These are phyloP conservation scores for Clitoria ternatea DNA, from an alignment of 306 rosid species.

Conservation along the genomic window DNA sequence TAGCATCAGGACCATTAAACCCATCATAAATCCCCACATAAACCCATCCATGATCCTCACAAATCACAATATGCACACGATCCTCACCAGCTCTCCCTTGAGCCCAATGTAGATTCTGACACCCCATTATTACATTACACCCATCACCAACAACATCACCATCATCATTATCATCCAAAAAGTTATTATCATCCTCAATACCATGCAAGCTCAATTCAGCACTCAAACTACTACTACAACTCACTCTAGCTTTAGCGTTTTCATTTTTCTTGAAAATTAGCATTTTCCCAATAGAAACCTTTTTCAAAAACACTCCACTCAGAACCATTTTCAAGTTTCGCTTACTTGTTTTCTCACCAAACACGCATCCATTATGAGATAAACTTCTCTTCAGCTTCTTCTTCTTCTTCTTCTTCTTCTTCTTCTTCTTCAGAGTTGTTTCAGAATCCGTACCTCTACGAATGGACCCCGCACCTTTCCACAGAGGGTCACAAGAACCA, in stretches of 20 bases:
- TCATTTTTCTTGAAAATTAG: conserved; percentile 23
- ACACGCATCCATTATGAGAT: background rate
- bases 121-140: conserved; percentile 26
- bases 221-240: conserved; percentile 28
- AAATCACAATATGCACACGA: conserved; percentile 70
- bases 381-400: conserved; percentile 26
- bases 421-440: too few relatives aligned
- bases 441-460: too few relatives aligned
- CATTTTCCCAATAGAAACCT: conserved; percentile 16
- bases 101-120: conserved; percentile 68
- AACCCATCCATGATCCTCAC: conserved; percentile 76
- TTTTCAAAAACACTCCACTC: conserved; percentile 28
- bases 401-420: too few relatives aligned
- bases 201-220: conserved; percentile 21
- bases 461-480: too few relatives aligned
- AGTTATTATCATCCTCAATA: conserved; percentile 26
- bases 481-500: conserved; percentile 31
- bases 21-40: conserved; percentile 90
- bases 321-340: conserved; percentile 37
- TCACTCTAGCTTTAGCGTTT: conserved; percentile 26
- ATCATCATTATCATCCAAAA: background rate
- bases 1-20: conserved; percentile 90
- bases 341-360: background rate
- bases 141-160: conserved; percentile 18
- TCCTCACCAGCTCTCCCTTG: conserved; percentile 91